Conservation (phyloP, 331 rosid genomes). For the Quercus tomentella region DNA sequence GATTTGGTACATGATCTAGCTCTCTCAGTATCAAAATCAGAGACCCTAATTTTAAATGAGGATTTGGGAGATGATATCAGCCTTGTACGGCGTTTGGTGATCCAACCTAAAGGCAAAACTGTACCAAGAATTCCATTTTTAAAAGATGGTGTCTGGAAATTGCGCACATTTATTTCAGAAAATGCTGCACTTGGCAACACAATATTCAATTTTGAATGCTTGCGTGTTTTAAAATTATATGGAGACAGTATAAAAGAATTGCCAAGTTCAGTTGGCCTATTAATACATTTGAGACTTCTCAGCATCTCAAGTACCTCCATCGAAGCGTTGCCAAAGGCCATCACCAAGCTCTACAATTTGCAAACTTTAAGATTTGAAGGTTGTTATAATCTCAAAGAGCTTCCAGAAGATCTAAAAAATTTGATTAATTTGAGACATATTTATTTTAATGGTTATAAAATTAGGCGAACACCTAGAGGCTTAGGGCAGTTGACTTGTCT, state of each 20-base stretch:
- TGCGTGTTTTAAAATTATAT: neutral
- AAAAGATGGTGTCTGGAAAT: rapidly evolving
- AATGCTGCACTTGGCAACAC: too few species aligned
- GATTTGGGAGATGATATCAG: rapidly evolving
- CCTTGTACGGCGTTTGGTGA: rapidly evolving
- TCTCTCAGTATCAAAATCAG: rapidly evolving
- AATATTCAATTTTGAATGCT: too few species aligned
- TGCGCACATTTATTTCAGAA: too few species aligned
- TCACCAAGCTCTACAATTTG: neutral
- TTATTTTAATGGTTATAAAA: rapidly evolving
- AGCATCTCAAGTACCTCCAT: neutral
- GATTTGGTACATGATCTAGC: neutral
- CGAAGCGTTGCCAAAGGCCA: rapidly evolving
- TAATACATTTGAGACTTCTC: neutral
- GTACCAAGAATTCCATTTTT: rapidly evolving
- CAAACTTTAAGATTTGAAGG: neutral
- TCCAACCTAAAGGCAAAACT: rapidly evolving
- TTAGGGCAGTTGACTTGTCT: too few species aligned
- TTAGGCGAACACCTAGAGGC: rapidly evolving
- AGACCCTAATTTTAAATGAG: neutral
- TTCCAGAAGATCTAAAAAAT: too few species aligned
- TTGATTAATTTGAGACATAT: too few species aligned
- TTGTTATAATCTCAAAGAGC: too few species aligned
- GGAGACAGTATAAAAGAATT: neutral
- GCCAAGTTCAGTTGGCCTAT: neutral